phyloP scores from a whole-genome alignment of 495 filamentous ascomycete species.

The Penicillium waksmanii region DNA sequence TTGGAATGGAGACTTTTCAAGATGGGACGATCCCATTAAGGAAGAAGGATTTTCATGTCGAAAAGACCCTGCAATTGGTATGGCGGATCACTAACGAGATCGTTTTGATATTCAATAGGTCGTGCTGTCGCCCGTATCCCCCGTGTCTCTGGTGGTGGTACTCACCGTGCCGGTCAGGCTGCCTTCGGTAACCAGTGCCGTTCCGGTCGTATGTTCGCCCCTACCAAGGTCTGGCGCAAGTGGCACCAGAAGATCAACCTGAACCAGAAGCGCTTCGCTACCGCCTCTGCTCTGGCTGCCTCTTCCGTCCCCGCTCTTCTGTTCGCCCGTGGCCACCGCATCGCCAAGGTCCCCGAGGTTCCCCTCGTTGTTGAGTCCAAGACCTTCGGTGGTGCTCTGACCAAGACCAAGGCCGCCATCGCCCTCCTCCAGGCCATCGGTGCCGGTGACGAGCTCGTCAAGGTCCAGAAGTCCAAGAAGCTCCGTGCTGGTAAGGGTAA shows the following conservation, averaged over 20 bases:
- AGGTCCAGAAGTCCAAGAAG: conserved; percentile 93
- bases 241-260: conserved; percentile 99
- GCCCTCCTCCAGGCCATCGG: conserved; percentile 86
- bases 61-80: conserved; percentile 3
- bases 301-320: conserved; percentile 93
- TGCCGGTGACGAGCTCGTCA: conserved; percentile 86
- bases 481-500: conserved; percentile 98
- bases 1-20: conserved; percentile 16
- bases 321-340: conserved; percentile 94
- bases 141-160: conserved; percentile 99
- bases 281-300: conserved; percentile 93
- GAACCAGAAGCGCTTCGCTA: conserved; percentile 96
- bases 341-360: conserved; percentile 90
- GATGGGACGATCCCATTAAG: conserved; percentile 2
- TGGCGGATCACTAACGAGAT: neutral
- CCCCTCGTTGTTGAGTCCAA: conserved; percentile 92
- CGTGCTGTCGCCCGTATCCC: conserved; percentile 99
- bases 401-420: conserved; percentile 88
- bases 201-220: conserved; percentile 99
- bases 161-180: conserved; percentile 99
- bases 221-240: conserved; percentile 99
- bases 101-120: conserved; percentile 56
- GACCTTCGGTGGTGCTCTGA: conserved; percentile 75
- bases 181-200: conserved; percentile 99
- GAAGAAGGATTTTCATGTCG: conserved; percentile 8